These are phyloP conservation scores for Trichoderma gracile DNA, from an alignment of 2,329 filamentous ascomycete genomes.

Conservation along the genomic window DNA sequence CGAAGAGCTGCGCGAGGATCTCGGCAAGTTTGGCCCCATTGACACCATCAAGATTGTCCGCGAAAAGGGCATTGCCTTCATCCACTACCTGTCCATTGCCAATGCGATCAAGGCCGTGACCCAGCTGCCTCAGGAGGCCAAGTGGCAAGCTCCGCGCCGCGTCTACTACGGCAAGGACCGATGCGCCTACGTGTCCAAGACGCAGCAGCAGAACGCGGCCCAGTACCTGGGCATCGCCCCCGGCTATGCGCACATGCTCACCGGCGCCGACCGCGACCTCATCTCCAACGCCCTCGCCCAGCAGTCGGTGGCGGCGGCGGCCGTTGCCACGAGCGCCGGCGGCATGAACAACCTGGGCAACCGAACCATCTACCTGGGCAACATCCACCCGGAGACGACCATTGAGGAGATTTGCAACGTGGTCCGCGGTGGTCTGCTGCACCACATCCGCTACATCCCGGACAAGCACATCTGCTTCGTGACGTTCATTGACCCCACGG, in stretches of 20 bases:
- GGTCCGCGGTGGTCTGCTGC: conserved; percentile 88
- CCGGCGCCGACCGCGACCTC: conserved; percentile 91
- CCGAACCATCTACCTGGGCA: conserved; percentile 94
- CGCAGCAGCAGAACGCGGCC: conserved; percentile 97
- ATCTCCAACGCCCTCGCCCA: conserved; percentile 96
- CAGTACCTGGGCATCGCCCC: conserved; percentile 97
- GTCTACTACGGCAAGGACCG: conserved; percentile 99
- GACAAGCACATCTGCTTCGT: conserved; percentile 99
- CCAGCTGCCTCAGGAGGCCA: conserved; percentile 91
- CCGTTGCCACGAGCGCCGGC: conserved; percentile 92
- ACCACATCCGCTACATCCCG: conserved; percentile 98
- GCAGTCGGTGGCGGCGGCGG: conserved; percentile 94
- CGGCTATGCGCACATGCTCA: conserved; percentile 93
- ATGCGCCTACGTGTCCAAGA: conserved; percentile 98
- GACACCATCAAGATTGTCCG: conserved; percentile 97
- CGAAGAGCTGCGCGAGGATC: conserved; percentile 88
- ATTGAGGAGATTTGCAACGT: conserved; percentile 99
- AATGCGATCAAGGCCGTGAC: conserved; percentile 98
- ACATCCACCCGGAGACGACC: conserved; percentile 98
- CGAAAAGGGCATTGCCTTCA: conserved; percentile 96
- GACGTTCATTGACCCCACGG: conserved; percentile 97
- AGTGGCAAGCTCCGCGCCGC: conserved; percentile 92
- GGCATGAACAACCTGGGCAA: conserved; percentile 98
- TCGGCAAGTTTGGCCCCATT: conserved; percentile 94
- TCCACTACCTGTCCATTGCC: conserved; percentile 95